These are phyloP conservation scores for Kodamaea sp. DNA, from an alignment of 1,139 yeast species.

Conservation along the genomic window DNA sequence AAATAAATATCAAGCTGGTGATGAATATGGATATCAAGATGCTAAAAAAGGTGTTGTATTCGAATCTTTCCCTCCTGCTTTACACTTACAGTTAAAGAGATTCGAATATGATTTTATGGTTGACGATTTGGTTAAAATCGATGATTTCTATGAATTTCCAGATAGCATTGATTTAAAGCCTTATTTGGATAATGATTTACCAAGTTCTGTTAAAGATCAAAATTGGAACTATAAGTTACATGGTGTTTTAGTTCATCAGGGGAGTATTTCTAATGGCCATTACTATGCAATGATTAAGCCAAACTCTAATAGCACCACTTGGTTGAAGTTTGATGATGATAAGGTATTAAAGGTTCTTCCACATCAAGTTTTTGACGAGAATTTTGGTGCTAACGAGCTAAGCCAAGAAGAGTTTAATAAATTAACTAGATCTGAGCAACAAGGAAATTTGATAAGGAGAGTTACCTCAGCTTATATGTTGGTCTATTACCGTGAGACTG, in stretches of 20 bases:
- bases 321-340: constrained; percentile 96
- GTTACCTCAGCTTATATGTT: constrained; percentile 97
- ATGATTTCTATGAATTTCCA: constrained; percentile 90
- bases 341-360: constrained; percentile 84
- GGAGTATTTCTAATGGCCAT: constrained; percentile 94
- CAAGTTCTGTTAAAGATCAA: constrained; percentile 41
- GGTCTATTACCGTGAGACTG: constrained; percentile 76
- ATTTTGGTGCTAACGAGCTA: constrained; percentile 76
- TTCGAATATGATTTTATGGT: constrained; percentile 92
- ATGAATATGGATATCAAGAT: constrained; percentile 80
- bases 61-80: constrained; percentile 84
- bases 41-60: constrained; percentile 96
- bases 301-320: constrained; percentile 51
- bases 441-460: constrained; percentile 62
- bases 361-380: constrained; percentile 84
- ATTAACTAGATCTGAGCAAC: constrained; percentile 57
- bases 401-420: constrained; percentile 44
- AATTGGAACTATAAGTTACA: constrained; percentile 80
- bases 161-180: constrained; percentile 77
- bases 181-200: constrained; percentile 62
- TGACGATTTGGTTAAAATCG: constrained; percentile 85
- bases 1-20: constrained; percentile 92
- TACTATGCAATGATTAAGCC: constrained; percentile 94
- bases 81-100: constrained; percentile 88
- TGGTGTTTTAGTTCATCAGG: constrained; percentile 94